A percentile compares a stretch with the other conserved stretches of the same genome.
Conservation (phyloP, 768 basidiomycete genomes). For the Rhizopogon rudus region DNA sequence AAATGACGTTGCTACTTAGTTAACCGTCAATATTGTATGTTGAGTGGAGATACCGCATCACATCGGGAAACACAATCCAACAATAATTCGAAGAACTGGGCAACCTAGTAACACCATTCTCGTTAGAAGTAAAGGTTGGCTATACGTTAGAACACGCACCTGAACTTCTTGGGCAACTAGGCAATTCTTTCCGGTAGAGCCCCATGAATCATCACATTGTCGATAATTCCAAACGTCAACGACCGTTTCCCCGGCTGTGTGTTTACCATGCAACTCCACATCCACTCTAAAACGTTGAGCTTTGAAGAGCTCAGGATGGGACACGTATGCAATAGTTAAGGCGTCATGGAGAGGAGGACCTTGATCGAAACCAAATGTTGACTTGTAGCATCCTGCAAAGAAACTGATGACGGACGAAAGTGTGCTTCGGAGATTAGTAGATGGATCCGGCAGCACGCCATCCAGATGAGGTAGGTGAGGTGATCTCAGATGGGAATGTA, state of each 20-base stretch:
- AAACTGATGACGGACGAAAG: constrained; percentile 70
- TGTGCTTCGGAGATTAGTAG: constrained; percentile 57
- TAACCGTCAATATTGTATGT: constrained; percentile 19
- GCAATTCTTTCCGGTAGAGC: constrained; percentile 69
- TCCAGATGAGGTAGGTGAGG: constrained; percentile 25
- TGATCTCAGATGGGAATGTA: constrained; percentile 52
- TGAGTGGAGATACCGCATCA: constrained; percentile 59
- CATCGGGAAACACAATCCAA: constrained; percentile 54
- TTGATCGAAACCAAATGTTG: constrained; percentile 74
- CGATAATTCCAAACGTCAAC: constrained; percentile 73
- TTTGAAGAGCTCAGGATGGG: constrained; percentile 61
- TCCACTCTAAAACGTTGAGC: constrained; percentile 71
- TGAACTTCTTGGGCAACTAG: constrained; percentile 62
- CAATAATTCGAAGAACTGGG: constrained; percentile 61
- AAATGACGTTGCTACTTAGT: background rate
- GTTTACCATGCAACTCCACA: constrained; percentile 65
- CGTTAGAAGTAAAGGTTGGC: constrained; percentile 1
- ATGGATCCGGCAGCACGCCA: constrained; percentile 16
- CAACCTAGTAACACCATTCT: constrained; percentile 37
- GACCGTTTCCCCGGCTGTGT: constrained; percentile 72
- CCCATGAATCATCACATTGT: constrained; percentile 64
- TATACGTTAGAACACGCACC: constrained; percentile 33
- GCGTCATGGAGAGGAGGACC: constrained; percentile 90
- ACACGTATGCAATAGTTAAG: constrained; percentile 73
- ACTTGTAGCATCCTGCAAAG: constrained; percentile 69